Base-by-base conservation (phyloP, 139 green algal genomes). In the Haematococcus sp. region DNA sequence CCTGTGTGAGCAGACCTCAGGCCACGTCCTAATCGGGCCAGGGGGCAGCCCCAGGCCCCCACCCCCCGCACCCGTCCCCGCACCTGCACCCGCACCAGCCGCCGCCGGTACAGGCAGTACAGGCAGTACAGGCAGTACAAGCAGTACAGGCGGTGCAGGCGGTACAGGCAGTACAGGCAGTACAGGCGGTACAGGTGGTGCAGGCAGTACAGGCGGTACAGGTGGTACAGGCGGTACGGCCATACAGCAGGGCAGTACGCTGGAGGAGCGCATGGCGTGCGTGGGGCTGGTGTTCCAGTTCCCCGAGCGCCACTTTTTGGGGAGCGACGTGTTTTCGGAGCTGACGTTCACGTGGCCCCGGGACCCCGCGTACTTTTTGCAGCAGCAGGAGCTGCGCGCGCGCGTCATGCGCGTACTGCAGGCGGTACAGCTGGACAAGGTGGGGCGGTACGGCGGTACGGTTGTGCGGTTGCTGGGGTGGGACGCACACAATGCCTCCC, bases 221-320 rank as follows among this genome's bases (percentile, higher is more conserved):
- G n/a, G n/a, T n/a, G n/a, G n/a, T n/a, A n/a, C n/a, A n/a, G n/a
- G n/a, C n/a, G 51, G 9, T 25, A 4, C 23, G 27, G 60, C 25
- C 23, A 4, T 17, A 19, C 22, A 7, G 60, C 23, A 55, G 9
- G 63, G 32, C 1, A 75, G 70, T 11, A 43, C 31, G 20, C 71
- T 86, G 20, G 77, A 89, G 61, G 60, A 86, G 59, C 75, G 84
- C 16, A 89, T 89, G 84, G 63, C 76, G 32, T 68, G 82, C 58
- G 80, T 91, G 16, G 94, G 94, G 0, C 77, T 98, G 25, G 93
- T 98, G 25, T 98, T 98, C 70, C 94, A 98, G 85, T 98, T 98
- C 69, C 94, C 94, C 3, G 93, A 98, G 88, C 85, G 94, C 30
- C 93, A 98, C 75, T 98, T 98, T 81, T 73, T 98, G 25, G 93